Evolutionary conservation across 2,329 filamentous ascomycete species (phyloP), one percentile per base, ranked within the genome.

Genomic region (Claviceps sp.): DNA sequence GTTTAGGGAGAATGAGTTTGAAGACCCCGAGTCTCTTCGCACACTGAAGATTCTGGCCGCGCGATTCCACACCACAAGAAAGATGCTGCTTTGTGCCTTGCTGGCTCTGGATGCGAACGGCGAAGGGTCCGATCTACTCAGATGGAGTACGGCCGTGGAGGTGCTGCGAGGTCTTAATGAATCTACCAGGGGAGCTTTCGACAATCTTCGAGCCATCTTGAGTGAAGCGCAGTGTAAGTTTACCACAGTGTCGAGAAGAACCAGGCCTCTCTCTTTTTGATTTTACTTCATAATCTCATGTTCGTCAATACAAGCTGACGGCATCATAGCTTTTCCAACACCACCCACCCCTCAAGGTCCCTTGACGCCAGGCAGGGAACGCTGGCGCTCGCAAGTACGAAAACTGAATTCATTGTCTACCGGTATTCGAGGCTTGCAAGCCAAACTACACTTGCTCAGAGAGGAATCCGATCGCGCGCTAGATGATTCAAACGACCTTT

Each of bases 391-490:
- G 51, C 91, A 95, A 64, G 78, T 96, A 53, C 84, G 88, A 54
- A 91, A 95, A 63, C 79, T 98, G 43, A 88, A 87, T 61, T 86
- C 86, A 1, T 75, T 98, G 37, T 95, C 89, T 0, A 87, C 89
- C 51, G 90, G 89, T 16, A 95, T 97, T 55, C 83, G 90, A 29
- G 87, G 88, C 11, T 75, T 98, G 47, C 91, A 97, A 67, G 93
- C 93, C 38, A 98, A 97, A 67, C 82, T 98, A 71, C 89, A 94
- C 54, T 75, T 98, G 7, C 71, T 97, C 51, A 82, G 88, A 48
- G 93, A 98, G 65, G 89, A 96, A 66, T 94, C 89, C 0, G 88
- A 87, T 62, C 80, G 80, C 54, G 82, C 82, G 44, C 69, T 95
- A 29, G 86, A 95, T 60, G 82, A 85, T 59, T 82, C 86, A 39